Evolutionary conservation across 345 rosid genomes (phyloP), one percentile per base, ranked within the genome.

Genomic region (Citrus sp.): DNA sequence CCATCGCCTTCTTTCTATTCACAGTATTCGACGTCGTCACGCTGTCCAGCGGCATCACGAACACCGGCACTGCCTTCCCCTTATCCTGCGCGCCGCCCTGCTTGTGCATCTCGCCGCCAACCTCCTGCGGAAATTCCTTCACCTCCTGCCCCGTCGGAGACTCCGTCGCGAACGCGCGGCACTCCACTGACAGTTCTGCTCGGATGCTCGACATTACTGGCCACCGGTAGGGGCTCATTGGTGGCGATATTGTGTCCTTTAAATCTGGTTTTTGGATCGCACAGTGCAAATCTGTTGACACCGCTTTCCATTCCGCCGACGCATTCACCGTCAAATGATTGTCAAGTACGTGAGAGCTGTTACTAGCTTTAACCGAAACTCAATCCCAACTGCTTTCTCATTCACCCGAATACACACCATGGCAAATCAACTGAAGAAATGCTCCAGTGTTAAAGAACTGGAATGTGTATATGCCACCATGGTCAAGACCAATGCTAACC

Each of bases 11-110:
- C 84, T 85, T 85, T 85, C 97, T 78, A 46, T 94, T 94, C 82
- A 96, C 88, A 58, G 90, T 84, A 78, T 94, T 91, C 72, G 86
- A 86, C 89, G 77, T 85, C 76, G 97, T 96, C 79, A 94, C 98
- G 81, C 97, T 91, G 76, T 96, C 99, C 83, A 92, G 80, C 83
- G 98, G 99, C 99, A 96, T 96, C 67, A 96, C 97, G 76, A 77
- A 96, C 62, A 96, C 99, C 69, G 98, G 99, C 65, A 96, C 99
- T 22, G 95, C 96, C 55, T 56, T 79, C 46, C 86, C 87, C 75
- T 80, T 79, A 32, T 59, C 79, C 72, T 62, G 78, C 5, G 32
- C 77, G 30, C 86, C 87, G 62, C 86, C 88, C 69, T 80, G 86
- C 66, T 32, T 76, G 77, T 81, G 70, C 73, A 84, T 77, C 82